Base-by-base conservation (phyloP, 345 rosid genomes). In the Gossypium turneri region DNA sequence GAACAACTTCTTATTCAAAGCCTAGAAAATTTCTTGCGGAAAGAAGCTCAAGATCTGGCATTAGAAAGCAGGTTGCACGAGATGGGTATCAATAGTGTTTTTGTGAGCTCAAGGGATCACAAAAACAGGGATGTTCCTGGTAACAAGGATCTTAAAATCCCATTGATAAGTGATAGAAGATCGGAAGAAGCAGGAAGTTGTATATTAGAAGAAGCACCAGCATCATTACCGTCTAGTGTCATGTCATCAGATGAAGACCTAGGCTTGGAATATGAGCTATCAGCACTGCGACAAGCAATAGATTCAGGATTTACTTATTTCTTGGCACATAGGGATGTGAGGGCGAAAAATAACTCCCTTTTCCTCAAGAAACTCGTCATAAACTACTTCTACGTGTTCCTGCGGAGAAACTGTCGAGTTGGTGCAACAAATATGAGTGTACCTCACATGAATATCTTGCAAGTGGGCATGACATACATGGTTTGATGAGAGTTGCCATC, bases 331-430 rank as follows among this genome's bases (percentile, higher is more conserved):
- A n/a, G n/a, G n/a, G n/a, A n/a, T n/a, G n/a, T n/a, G n/a, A 85
- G 99, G 75, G 98, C 99, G 51, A 90, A 91, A 81, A 95, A 93
- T 80, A 94, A 95, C 75, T 95, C 99, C 4, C 93, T 97, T 98
- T 95, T 95, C 79, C 78, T 91, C 57, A 95, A 95, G 89, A 95
- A 95, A 85, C 79, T 95, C 70, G 87, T 86, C 27, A 93, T 95
- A 73, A 95, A 95, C 67, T 95, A 95, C 84, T 93, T 95, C 62
- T 95, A 95, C 70, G 92, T 97, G 22, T 22, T 22, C 22, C 1
- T 22, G 22, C 22, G 22, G 22, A 22, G 22, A 22, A 22, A 22
- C 22, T 22, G 22, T 22, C 22, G 22, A 22, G 22, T 22, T 22
- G 22, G 22, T 22, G 22, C 22, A 22, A 1, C 22, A 22, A 22